A percentile compares a stretch with the other conserved stretches of the same genome.
phyloP scores from a whole-genome alignment of 2,329 filamentous ascomycete species.

The Ilyonectria robusta region DNA sequence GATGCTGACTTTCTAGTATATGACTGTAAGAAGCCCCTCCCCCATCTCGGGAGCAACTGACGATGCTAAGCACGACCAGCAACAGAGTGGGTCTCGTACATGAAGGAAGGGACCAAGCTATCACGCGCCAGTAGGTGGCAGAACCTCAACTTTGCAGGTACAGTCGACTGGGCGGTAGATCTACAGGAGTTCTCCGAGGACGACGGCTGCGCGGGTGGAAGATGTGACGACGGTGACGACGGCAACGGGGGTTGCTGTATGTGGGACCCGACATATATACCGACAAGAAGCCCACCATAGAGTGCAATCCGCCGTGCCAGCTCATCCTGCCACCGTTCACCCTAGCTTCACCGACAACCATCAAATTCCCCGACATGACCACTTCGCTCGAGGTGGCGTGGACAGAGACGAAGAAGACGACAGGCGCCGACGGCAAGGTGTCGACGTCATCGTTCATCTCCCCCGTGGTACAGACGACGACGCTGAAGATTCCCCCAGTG shows the following conservation, averaged over 20 bases:
- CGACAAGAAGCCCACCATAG: neutral
- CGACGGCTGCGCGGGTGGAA: neutral
- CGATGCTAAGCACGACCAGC: slow-evolving; percentile 32
- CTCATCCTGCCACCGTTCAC: neutral
- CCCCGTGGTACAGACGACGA: neutral
- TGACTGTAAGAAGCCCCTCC: neutral
- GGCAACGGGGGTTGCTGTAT: neutral
- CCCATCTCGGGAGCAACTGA: neutral
- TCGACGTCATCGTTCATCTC: neutral
- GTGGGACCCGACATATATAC: neutral
- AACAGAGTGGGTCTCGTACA: slow-evolving; percentile 39
- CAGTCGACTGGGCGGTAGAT: slow-evolving; percentile 22
- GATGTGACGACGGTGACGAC: neutral
- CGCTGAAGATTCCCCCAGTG: neutral
- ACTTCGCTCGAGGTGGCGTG: neutral
- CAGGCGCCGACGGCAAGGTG: neutral
- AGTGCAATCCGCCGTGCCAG: neutral
- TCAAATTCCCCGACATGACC: neutral
- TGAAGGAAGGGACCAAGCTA: slow-evolving; percentile 34
- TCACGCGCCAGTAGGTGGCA: slow-evolving; percentile 25
- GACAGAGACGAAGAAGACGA: neutral
- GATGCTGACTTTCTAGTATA: neutral
- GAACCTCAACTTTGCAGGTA: slow-evolving; percentile 38
- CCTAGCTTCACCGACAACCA: neutral
- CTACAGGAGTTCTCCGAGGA: neutral